These are phyloP conservation scores for Nannochloropsis gaditana DNA, from an alignment of 108 stramenopile genomes.

Conservation along the genomic window DNA sequence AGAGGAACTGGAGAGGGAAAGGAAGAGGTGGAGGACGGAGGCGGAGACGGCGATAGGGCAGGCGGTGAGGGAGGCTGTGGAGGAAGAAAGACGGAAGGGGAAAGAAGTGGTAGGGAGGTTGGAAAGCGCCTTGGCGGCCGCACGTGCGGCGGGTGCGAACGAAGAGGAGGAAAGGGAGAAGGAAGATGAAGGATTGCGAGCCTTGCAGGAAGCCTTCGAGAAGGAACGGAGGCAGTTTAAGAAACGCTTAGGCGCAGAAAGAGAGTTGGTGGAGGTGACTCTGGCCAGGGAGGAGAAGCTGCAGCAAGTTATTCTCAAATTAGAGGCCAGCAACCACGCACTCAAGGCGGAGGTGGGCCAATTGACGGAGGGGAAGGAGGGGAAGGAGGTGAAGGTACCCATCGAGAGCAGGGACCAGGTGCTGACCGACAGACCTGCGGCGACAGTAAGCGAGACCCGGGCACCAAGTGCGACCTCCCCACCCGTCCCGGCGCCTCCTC, in stretches of 20 bases:
- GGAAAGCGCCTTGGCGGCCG: neutral
- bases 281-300: conserved; percentile 1
- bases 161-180: neutral
- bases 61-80: neutral
- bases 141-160: neutral
- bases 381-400: neutral
- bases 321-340: conserved; percentile 2
- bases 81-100: neutral
- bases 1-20: neutral
- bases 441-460: too few relatives aligned
- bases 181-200: neutral
- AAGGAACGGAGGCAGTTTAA: conserved; percentile 5
- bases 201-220: neutral
- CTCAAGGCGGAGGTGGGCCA: neutral
- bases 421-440: too few relatives aligned
- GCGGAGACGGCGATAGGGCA: neutral
- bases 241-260: neutral
- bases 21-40: neutral
- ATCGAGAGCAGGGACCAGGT: too few relatives aligned
- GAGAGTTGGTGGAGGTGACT: neutral
- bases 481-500: too few relatives aligned
- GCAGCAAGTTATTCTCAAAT: neutral
- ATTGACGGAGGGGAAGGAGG: neutral
- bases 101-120: neutral
- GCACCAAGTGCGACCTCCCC: too few relatives aligned